Conservation (phyloP, 2,329 filamentous ascomycete species). For the Triangularia verruculosa region DNA sequence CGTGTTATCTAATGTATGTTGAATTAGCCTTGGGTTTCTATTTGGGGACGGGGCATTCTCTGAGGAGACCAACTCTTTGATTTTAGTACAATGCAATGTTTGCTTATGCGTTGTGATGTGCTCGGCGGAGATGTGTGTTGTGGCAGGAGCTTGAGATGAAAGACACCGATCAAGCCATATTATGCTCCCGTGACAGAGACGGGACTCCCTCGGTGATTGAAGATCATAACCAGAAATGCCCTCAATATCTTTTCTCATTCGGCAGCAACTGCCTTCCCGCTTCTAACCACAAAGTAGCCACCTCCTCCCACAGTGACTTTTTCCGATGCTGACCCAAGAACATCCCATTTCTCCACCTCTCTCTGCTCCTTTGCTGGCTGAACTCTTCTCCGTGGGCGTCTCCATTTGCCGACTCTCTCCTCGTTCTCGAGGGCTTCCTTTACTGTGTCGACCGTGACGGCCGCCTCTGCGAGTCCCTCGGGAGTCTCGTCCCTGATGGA, state of each 20-base stretch:
- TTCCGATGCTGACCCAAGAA: constrained; percentile 61
- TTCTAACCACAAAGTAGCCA: constrained; percentile 75
- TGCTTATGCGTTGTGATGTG: background rate
- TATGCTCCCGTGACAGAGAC: background rate
- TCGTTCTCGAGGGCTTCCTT: constrained; percentile 57
- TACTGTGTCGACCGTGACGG: constrained; percentile 55
- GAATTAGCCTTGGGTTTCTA: constrained; percentile 1
- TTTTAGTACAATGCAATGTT: constrained; percentile 6
- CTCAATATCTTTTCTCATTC: background rate
- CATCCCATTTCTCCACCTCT: constrained; percentile 65
- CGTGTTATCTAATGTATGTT: constrained; percentile 3
- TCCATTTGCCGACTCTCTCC: constrained; percentile 55
- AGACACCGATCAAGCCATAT: background rate
- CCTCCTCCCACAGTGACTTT: constrained; percentile 59
- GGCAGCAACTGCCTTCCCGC: constrained; percentile 38
- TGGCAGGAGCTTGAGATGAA: background rate
- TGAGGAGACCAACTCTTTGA: background rate
- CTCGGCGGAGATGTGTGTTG: background rate
- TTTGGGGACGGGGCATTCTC: background rate
- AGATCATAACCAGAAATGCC: background rate
- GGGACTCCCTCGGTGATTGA: background rate
- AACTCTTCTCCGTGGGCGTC: constrained; percentile 39
- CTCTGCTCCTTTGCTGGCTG: constrained; percentile 32
- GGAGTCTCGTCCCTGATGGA: constrained; percentile 78
- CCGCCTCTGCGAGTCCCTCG: constrained; percentile 51